Evolutionary conservation across 495 filamentous ascomycete species (phyloP), one percentile per base, ranked within the genome.

Genomic region (Penicillium tannophilum): DNA sequence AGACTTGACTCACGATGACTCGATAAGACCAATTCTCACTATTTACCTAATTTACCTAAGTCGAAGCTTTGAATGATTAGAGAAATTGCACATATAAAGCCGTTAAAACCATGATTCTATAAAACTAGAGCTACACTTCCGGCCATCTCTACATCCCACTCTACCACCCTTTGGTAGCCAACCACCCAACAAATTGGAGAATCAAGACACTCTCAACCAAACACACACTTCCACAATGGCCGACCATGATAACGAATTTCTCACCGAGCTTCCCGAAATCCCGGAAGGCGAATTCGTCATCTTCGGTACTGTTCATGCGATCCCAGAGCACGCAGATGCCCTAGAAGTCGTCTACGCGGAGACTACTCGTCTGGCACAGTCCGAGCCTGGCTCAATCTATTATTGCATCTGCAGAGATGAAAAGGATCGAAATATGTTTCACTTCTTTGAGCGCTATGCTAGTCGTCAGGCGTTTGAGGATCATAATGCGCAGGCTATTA

Each of bases 381-480:
- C 49, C 10, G 73, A 76, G 53, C 65, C 69, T 4, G 73, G 73
- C 16, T 63, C 57, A 12, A 54, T 76, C 17, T 69, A 74, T 46
- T 76, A 74, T 49, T 67, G 61, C 53, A 62, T 76, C 23, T 58
- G 55, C 20, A 39, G 69, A 28, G 73, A 76, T 50, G 5, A 5
- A 17, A 54, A 66, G 16, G 62, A 75, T 31, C 65, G 54, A 1
- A 62, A 42, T 28, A 44, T 75, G 11, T 76, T 76, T 36, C 66
- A 74, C 51, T 76, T 76, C 49, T 76, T 73, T 51, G 73, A 75
- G 60, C 56, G 62, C 8, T 76, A 72, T 41, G 62, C 53, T 4
- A 62, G 63, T 0, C 54, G 51, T 8, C 39, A 59, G 31, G 71
- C 73, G 0, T 76, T 76, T 47, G 65, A 71, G 3, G 63, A 52